phyloP scores from a whole-genome alignment of 1,139 yeast genomes.

The Debaryomycetaceae sp. region DNA sequence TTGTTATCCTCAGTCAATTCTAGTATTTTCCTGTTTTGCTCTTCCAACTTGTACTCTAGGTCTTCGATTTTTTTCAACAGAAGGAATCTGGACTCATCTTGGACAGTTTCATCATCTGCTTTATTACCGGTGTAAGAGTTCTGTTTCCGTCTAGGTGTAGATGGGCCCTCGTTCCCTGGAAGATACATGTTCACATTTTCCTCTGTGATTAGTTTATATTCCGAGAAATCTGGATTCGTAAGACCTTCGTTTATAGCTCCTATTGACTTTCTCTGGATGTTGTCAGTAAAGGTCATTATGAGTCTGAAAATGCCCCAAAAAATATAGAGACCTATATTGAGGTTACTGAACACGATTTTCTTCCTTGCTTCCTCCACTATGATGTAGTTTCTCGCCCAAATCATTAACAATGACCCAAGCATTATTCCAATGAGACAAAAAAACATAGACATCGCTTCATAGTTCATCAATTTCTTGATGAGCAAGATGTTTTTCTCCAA shows the following conservation, averaged over 20 bases:
- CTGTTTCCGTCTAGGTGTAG: conserved; percentile 3
- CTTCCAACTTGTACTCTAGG: conserved; percentile 1
- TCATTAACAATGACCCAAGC: conserved; percentile 23
- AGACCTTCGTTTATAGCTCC: conserved; percentile 2
- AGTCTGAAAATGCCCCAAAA: conserved; percentile 26
- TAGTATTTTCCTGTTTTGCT: conserved; percentile 4
- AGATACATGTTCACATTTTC: conserved; percentile 7
- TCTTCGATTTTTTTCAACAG: neutral
- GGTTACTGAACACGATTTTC: conserved; percentile 29
- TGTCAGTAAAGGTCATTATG: conserved; percentile 8
- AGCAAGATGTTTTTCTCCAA: conserved; percentile 9
- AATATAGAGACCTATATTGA: conserved; percentile 28
- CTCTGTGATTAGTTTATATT: conserved; percentile 11
- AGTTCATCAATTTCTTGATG: conserved; percentile 14
- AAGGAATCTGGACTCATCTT: neutral
- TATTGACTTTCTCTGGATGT: conserved; percentile 2
- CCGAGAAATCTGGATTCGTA: conserved; percentile 3
- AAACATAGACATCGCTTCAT: conserved; percentile 21
- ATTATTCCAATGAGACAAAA: conserved; percentile 23
- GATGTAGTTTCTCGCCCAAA: conserved; percentile 23
- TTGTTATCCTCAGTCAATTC: conserved; percentile 2
- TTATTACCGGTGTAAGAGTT: neutral
- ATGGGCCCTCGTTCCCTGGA: conserved; percentile 5
- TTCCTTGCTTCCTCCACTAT: conserved; percentile 26
- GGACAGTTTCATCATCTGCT: neutral